Evolutionary conservation across 108 stramenopile genomes (phyloP).

Genomic region (Fistulifera pelliculosa): DNA sequence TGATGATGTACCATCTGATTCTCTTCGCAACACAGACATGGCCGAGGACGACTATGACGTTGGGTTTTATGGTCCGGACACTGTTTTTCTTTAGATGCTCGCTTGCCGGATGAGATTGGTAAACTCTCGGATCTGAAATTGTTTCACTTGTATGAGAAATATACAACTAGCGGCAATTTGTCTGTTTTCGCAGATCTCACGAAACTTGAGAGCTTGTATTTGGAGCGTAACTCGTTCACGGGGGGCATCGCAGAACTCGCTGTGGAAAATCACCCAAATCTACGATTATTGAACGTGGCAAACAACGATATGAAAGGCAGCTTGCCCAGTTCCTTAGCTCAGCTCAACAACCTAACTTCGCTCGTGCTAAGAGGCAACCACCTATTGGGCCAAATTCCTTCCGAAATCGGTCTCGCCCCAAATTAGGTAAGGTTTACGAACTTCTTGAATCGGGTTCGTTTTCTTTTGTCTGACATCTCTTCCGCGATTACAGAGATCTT

Average conservation of each 20-base stretch:
- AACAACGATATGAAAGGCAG: constrained; percentile 16
- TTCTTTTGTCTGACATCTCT: constrained; percentile 5
- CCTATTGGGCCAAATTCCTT: constrained; percentile 30
- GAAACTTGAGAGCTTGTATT: not conserved
- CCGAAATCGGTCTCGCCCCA: constrained; percentile 4
- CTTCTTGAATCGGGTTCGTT: not conserved
- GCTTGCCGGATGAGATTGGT: not conserved
- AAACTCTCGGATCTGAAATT: not conserved
- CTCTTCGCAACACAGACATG: too few species aligned
- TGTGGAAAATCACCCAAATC: constrained; percentile 1
- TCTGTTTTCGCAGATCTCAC: not conserved
- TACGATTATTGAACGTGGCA: constrained; percentile 19
- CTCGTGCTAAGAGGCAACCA: constrained; percentile 27
- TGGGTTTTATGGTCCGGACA: not conserved
- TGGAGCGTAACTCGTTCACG: constrained; percentile 17
- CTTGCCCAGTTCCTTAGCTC: constrained; percentile 14
- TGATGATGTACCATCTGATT: too few species aligned
- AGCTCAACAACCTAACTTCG: constrained; percentile 14
- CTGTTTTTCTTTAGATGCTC: not conserved
- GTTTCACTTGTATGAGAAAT: constrained; percentile 1
- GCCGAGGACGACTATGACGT: too few species aligned
- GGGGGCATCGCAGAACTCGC: constrained; percentile 29
- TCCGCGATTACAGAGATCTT: constrained; percentile 7
- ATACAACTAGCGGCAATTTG: not conserved
- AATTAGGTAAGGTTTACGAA: constrained; percentile 2